Conservation (phyloP, 805 yeast species). For the Debaryomyces maramus region DNA sequence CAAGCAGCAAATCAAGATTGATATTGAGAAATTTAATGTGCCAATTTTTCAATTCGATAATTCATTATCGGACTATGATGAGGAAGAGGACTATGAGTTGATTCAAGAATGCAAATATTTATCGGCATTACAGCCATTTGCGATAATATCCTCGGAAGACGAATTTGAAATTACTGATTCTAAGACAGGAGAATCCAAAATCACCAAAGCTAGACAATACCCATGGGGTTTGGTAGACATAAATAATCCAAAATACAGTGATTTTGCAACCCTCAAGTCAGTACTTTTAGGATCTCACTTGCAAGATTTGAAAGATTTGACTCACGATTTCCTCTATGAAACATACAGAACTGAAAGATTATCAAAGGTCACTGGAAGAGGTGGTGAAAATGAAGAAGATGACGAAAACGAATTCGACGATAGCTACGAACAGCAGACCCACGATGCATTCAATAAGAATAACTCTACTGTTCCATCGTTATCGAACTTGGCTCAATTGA, state of each 20-base stretch:
- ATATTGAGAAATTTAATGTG: slow-evolving; percentile 65
- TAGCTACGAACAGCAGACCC: slow-evolving; percentile 23
- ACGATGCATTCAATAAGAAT: slow-evolving; percentile 22
- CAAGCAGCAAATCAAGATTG: slow-evolving; percentile 59
- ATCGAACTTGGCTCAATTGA: slow-evolving; percentile 60
- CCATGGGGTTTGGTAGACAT: slow-evolving; percentile 75
- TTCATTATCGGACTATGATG: slow-evolving; percentile 51
- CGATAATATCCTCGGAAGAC: slow-evolving; percentile 65
- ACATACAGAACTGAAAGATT: slow-evolving; percentile 77
- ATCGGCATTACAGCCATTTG: slow-evolving; percentile 71
- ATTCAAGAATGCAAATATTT: slow-evolving; percentile 67
- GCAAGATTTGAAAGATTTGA: slow-evolving; percentile 76
- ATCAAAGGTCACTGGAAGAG: slow-evolving; percentile 53
- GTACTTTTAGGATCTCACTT: slow-evolving; percentile 82
- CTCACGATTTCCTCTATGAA: slow-evolving; percentile 75
- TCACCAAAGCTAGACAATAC: slow-evolving; percentile 60
- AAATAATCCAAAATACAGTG: slow-evolving; percentile 51
- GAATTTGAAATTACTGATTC: slow-evolving; percentile 45
- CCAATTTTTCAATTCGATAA: slow-evolving; percentile 75
- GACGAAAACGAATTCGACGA: slow-evolving; percentile 7
- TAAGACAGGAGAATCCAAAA: slow-evolving; percentile 42
- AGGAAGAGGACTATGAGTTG: slow-evolving; percentile 73
- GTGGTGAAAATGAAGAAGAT: slow-evolving; percentile 17
- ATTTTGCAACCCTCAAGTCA: slow-evolving; percentile 59
- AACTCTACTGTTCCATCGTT: slow-evolving; percentile 48